Percentiles rank a stretch among this genome's conserved stretches.
Evolutionary conservation across 495 filamentous ascomycete species (phyloP).

Genomic region (Tricharina praecox): DNA sequence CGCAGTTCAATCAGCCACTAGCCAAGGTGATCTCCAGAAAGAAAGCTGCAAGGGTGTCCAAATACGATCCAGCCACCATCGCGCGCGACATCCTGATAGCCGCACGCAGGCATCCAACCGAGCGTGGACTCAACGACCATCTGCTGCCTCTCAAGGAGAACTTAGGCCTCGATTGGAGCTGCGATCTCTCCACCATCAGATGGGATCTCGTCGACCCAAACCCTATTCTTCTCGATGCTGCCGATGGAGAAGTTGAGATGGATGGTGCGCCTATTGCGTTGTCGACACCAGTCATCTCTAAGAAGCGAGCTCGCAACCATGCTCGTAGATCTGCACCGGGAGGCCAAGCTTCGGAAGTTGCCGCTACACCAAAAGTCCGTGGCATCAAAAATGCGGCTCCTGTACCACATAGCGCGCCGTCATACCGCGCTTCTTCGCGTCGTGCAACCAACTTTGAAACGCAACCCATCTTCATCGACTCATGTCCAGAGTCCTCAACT

Average conservation of each 20-base stretch:
- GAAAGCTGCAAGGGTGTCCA: not conserved
- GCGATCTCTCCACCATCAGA: conserved; percentile 44
- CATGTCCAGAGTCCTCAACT: too few species aligned
- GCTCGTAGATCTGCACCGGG: not conserved
- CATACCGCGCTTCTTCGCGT: not conserved
- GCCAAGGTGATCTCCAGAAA: not conserved
- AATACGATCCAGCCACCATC: conserved; percentile 46
- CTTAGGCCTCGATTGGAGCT: conserved; percentile 27
- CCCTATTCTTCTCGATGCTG: not conserved
- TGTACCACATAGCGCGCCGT: not conserved
- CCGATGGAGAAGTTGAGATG: not conserved
- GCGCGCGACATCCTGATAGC: conserved; percentile 49
- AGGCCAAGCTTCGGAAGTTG: not conserved
- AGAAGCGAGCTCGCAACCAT: not conserved
- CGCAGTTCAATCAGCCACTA: not conserved
- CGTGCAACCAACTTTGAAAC: not conserved
- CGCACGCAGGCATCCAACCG: conserved; percentile 41
- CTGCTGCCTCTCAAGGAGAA: conserved; percentile 32
- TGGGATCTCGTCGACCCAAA: conserved; percentile 53
- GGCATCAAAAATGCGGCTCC: not conserved
- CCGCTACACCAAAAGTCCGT: not conserved
- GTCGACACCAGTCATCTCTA: not conserved
- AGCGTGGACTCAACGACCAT: conserved; percentile 42
- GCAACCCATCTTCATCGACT: not conserved
- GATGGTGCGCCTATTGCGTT: not conserved